A percentile compares a stretch with the other conserved stretches of the same genome.
These are phyloP conservation scores for Hyaloperonospora brassicae DNA, from an alignment of 352 stramenopile genomes.

Conservation along the genomic window DNA sequence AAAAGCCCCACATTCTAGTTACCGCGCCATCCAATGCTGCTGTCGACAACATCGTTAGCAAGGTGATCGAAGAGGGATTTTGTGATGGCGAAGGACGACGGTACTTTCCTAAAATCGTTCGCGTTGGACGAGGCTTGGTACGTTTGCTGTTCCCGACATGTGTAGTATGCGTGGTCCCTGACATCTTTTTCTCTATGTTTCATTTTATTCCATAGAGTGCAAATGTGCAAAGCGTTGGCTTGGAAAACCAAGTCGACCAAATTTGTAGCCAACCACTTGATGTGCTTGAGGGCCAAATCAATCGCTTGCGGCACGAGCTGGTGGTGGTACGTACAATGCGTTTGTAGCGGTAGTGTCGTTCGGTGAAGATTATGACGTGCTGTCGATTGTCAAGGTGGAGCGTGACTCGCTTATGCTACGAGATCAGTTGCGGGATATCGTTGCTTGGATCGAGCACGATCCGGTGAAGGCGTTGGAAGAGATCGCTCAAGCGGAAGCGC, in stretches of 20 bases:
- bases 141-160: slow-evolving; percentile 11
- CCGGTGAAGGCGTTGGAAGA: slow-evolving; percentile 39
- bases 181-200: slow-evolving; percentile 3
- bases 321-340: slow-evolving; percentile 33
- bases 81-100: slow-evolving; percentile 88
- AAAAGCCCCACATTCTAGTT: slow-evolving; percentile 91
- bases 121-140: slow-evolving; percentile 83
- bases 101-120: slow-evolving; percentile 94
- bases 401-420: slow-evolving; percentile 56
- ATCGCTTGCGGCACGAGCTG: slow-evolving; percentile 42
- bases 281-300: slow-evolving; percentile 57
- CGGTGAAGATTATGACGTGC: neutral
- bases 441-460: slow-evolving; percentile 63
- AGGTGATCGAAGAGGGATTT: slow-evolving; percentile 94
- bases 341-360: neutral
- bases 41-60: slow-evolving; percentile 94
- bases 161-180: neutral
- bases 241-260: slow-evolving; percentile 81
- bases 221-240: slow-evolving; percentile 66
- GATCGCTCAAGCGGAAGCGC: slow-evolving; percentile 28
- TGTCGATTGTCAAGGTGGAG: slow-evolving; percentile 44
- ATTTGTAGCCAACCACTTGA: slow-evolving; percentile 71
- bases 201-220: slow-evolving; percentile 33
- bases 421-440: slow-evolving; percentile 60
- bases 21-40: slow-evolving; percentile 92